phyloP scores from a whole-genome alignment of 805 yeast genomes.

The Yarrowia divulgata region DNA sequence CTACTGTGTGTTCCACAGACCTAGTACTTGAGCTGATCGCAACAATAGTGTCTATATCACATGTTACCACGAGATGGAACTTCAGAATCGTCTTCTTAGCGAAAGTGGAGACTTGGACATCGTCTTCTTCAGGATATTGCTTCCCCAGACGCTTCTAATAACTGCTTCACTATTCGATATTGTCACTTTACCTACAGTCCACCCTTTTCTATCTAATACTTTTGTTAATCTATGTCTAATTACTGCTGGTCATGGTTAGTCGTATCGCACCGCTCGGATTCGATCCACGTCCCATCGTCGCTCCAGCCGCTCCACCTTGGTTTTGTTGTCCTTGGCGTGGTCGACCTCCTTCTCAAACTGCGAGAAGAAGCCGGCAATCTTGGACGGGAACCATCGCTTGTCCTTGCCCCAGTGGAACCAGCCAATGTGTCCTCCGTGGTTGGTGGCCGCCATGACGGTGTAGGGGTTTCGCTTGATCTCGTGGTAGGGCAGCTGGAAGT shows the following conservation, averaged over 20 bases:
- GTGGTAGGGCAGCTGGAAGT: slow-evolving; percentile 58
- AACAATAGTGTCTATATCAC: too few relatives aligned
- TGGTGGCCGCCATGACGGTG: slow-evolving; percentile 63
- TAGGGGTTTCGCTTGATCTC: slow-evolving; percentile 67
- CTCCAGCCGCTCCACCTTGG: slow-evolving; percentile 40
- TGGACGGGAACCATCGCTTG: slow-evolving; percentile 68
- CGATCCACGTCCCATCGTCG: slow-evolving; percentile 43
- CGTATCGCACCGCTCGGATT: slow-evolving; percentile 26
- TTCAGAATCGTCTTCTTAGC: too few relatives aligned
- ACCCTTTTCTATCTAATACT: background rate
- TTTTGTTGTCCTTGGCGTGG: slow-evolving; percentile 40
- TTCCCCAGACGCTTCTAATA: too few relatives aligned
- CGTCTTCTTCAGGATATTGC: too few relatives aligned
- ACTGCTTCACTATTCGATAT: too few relatives aligned
- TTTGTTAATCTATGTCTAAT: background rate
- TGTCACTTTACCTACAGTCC: too few relatives aligned
- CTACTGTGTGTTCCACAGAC: too few relatives aligned
- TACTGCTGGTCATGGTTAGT: background rate
- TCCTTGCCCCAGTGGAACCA: slow-evolving; percentile 68
- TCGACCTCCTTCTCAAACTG: slow-evolving; percentile 50
- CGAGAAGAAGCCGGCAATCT: slow-evolving; percentile 56
- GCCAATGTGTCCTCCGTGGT: slow-evolving; percentile 84
- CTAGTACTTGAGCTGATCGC: too few relatives aligned
- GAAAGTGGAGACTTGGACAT: too few relatives aligned
- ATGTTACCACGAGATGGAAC: too few relatives aligned